Percentiles rank a stretch among this genome's conserved stretches.
Evolutionary conservation across 108 stramenopile genomes (phyloP).

Genomic region (Skeletonema tropicum): DNA sequence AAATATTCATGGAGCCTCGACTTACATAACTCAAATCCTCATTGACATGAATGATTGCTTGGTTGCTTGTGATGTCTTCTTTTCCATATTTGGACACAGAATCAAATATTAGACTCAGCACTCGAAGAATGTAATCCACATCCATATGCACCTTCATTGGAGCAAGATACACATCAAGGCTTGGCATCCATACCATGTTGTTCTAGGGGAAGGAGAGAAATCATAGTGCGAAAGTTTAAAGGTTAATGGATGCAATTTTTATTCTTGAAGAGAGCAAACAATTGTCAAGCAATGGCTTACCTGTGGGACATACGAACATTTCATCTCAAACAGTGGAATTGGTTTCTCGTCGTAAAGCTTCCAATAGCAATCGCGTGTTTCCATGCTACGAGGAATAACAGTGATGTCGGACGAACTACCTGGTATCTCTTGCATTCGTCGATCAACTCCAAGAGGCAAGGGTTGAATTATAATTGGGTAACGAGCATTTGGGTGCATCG

Average conservation of each 20-base stretch:
- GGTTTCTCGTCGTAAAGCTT: constrained; percentile 31
- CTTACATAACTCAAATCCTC: constrained; percentile 19
- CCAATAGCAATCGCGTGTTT: constrained; percentile 45
- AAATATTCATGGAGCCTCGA: constrained; percentile 17
- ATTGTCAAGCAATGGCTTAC: constrained; percentile 1
- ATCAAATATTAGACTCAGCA: constrained; percentile 36
- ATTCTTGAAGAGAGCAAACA: neutral
- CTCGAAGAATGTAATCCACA: constrained; percentile 47
- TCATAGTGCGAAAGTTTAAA: neutral
- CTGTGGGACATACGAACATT: constrained; percentile 42
- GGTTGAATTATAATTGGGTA: constrained; percentile 56
- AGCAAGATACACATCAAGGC: constrained; percentile 26
- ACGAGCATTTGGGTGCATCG: constrained; percentile 38
- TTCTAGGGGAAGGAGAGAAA: constrained; percentile 12
- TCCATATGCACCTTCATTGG: constrained; percentile 49
- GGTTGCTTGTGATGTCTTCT: neutral
- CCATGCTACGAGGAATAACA: constrained; percentile 2
- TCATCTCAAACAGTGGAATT: constrained; percentile 43
- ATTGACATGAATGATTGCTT: constrained; percentile 21
- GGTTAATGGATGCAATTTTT: neutral
- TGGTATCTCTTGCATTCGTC: constrained; percentile 1
- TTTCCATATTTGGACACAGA: constrained; percentile 34
- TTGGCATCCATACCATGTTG: constrained; percentile 54
- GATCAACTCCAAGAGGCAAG: constrained; percentile 38
- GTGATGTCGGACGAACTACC: constrained; percentile 1